A percentile compares a stretch with the other conserved stretches of the same genome.
phyloP scores from a whole-genome alignment of 2,329 filamentous ascomycete species.

The Aspergillus fumigatus region DNA sequence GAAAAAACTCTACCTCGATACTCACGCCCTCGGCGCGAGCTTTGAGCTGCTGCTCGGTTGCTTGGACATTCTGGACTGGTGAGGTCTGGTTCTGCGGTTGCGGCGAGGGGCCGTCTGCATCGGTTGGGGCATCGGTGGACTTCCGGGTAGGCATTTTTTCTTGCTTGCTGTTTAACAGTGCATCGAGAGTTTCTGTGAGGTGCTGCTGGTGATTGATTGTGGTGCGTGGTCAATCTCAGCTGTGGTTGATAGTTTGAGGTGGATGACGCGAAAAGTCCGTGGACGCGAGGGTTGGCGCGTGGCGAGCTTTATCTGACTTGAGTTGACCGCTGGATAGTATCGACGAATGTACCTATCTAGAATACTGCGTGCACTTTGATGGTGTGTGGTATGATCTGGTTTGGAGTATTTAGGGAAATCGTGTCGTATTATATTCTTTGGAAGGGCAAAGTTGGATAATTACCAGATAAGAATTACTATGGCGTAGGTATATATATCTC shows the following conservation, averaged over 20 bases:
- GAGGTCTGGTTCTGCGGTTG: slow-evolving; percentile 10
- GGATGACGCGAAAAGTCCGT: background rate
- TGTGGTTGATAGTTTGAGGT: background rate
- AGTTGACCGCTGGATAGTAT: background rate
- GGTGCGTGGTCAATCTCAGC: background rate
- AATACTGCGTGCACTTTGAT: too few species aligned
- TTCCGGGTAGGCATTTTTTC: slow-evolving; percentile 32
- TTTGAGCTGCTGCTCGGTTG: slow-evolving; percentile 38
- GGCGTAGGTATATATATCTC: too few species aligned
- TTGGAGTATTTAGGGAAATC: too few species aligned
- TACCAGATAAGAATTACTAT: too few species aligned
- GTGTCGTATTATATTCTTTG: too few species aligned
- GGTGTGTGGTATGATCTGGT: too few species aligned
- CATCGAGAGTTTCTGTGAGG: background rate
- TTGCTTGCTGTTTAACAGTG: background rate
- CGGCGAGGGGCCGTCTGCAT: slow-evolving; percentile 14
- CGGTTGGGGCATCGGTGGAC: slow-evolving; percentile 25
- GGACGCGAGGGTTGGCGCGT: background rate
- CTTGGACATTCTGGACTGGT: slow-evolving; percentile 25
- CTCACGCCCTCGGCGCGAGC: slow-evolving; percentile 36
- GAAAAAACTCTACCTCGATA: slow-evolving; percentile 36
- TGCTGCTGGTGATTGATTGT: background rate
- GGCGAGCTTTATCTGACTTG: background rate
- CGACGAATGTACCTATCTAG: too few species aligned
- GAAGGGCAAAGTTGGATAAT: too few species aligned